A percentile compares a stretch with the other conserved stretches of the same genome.
These are phyloP conservation scores for Aspergillus candidus DNA, from an alignment of 2,329 filamentous ascomycete species.

Conservation along the genomic window DNA sequence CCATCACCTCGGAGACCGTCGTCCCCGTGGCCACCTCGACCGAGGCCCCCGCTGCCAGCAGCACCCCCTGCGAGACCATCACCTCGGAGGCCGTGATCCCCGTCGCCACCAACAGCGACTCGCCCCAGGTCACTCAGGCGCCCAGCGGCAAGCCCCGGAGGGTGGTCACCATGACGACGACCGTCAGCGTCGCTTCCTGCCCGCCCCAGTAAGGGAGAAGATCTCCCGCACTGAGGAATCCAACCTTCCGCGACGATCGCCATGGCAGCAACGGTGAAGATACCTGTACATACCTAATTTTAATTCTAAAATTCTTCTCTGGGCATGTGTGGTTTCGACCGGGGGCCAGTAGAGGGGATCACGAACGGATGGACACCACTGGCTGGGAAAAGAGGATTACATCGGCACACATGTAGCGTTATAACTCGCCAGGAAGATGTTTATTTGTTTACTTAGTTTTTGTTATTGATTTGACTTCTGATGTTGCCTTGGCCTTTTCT, in stretches of 20 bases:
- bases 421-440: no score
- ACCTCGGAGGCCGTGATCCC: no score
- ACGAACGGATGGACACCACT: constrained; percentile 1
- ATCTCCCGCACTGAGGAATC: constrained; percentile 6
- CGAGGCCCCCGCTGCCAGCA: constrained; percentile 3
- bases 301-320: constrained; percentile 24
- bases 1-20: constrained; percentile 7
- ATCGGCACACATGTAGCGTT: background rate
- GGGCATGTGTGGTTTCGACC: constrained; percentile 3
- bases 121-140: constrained; percentile 12
- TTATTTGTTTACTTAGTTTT: no score
- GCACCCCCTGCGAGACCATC: background rate
- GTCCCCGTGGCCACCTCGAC: constrained; percentile 1
- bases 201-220: constrained; percentile 6
- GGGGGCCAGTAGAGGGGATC: constrained; percentile 1
- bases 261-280: constrained; percentile 19
- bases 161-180: constrained; percentile 20
- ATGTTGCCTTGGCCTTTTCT: constrained; percentile 11
- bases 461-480: background rate
- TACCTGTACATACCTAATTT: constrained; percentile 30
- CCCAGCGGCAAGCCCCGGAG: constrained; percentile 11
- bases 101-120: constrained; percentile 3
- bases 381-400: background rate
- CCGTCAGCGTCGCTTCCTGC: constrained; percentile 20
- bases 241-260: constrained; percentile 17